A percentile compares a stretch with the other conserved stretches of the same genome.
These are phyloP conservation scores for Neopestalotiopsis clavispora DNA, from an alignment of 2,329 filamentous ascomycete species.

Conservation along the genomic window DNA sequence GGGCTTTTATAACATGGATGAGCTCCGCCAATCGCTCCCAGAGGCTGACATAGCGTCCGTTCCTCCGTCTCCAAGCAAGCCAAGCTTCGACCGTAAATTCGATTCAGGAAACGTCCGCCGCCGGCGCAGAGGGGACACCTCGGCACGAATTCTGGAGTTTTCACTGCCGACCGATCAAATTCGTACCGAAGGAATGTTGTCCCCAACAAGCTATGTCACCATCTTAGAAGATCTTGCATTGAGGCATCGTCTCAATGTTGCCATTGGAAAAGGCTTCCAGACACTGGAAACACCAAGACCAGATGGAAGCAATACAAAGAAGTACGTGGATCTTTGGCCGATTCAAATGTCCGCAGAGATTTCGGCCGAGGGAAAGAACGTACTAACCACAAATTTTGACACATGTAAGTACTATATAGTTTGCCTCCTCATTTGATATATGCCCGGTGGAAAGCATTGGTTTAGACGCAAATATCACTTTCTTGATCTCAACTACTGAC, in stretches of 20 bases:
- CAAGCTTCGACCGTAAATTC: slow-evolving; percentile 35
- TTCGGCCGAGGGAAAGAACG: slow-evolving; percentile 66
- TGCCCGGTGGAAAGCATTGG: background rate
- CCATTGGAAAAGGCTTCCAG: slow-evolving; percentile 82
- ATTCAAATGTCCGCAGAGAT: slow-evolving; percentile 93
- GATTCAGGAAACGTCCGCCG: slow-evolving; percentile 39
- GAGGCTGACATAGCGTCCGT: slow-evolving; percentile 60
- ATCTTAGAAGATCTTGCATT: slow-evolving; percentile 83
- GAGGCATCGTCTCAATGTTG: slow-evolving; percentile 81
- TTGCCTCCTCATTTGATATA: too few relatives aligned
- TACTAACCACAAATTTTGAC: slow-evolving; percentile 88
- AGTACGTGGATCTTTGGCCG: slow-evolving; percentile 87
- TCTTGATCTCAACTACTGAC: slow-evolving; percentile 20
- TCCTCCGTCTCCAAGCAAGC: slow-evolving; percentile 41
- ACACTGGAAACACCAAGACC: slow-evolving; percentile 72
- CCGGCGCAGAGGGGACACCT: slow-evolving; percentile 58
- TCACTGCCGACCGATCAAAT: slow-evolving; percentile 73
- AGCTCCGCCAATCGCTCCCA: slow-evolving; percentile 66
- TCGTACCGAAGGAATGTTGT: slow-evolving; percentile 70
- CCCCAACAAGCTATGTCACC: slow-evolving; percentile 76
- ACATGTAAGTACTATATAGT: slow-evolving; percentile 65
- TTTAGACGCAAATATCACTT: background rate
- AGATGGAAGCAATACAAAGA: slow-evolving; percentile 66
- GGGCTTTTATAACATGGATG: slow-evolving; percentile 80
- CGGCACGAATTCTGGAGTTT: slow-evolving; percentile 60